Base-by-base conservation (phyloP, 2,329 filamentous ascomycete species). In the Botrytis sinoallii region DNA sequence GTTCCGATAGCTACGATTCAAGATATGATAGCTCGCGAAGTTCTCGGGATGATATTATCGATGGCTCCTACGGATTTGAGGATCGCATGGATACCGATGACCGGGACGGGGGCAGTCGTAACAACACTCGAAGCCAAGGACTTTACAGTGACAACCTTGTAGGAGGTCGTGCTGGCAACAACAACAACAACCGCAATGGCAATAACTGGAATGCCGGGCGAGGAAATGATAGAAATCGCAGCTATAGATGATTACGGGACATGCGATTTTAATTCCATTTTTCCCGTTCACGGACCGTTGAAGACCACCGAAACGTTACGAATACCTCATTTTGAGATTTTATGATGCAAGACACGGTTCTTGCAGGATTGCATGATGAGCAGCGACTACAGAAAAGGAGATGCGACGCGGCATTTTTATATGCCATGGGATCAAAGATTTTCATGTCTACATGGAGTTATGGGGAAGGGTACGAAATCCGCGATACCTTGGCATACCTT, bases 31-130 rank as follows among this genome's bases (percentile, higher is more conserved):
- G 75, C 18, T 73, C 76, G 72, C 65, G 64, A 61, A 61, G 44
- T 64, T 32, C 44, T 38, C 44, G 79, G 40, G 78, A 80, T 20
- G 80, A 81, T 32, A 73, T 82, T 25, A 75, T 80, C 55, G 81
- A 82, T 76, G 81, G 81, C 7, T 78, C 80, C 59, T 81, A 82
- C 70, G 81, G 81, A 20, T 82, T 82, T 71, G 79, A 80, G 6
- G 79, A 81, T 71, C 76, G 77, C 9, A 81, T 82, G 80, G 81
- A 81, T 5, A 80, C 77, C 0, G 79, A 82, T 71, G 77, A 80
- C 44, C 68, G 66, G 22, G 74, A 79, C 22, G 74, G 74, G 14
- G 59, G 76, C 25, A 60, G 67, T 35, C 61, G 75, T 44, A 61
- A 61, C 40, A 64, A 70, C n/a, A n/a, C 48, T 22, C 74, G 72